Evolutionary conservation across 169 alveolate genomes (phyloP), one percentile per base, ranked within the genome.

Genomic region (Cryptosporidium tyzzeri): DNA sequence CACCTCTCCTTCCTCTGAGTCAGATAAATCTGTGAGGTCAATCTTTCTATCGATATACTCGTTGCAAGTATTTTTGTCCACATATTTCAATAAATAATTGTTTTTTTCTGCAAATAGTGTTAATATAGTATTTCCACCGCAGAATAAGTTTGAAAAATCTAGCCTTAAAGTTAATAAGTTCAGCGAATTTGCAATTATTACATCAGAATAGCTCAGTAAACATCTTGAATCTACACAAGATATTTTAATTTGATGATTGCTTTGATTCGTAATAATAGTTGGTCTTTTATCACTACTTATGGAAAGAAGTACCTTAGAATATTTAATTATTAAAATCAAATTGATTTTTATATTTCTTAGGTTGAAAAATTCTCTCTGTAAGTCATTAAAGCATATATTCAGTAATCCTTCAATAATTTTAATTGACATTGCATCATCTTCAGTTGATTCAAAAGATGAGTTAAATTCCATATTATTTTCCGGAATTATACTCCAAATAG

Each of bases 1-100:
- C 23, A 80, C 67, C 35, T 62, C 89, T 12, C 89, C 89, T 44
- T 80, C 89, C 62, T 80, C 89, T 21, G 89, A 80, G 26, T 80
- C 75, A 18, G 80, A 80, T 31, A 35, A 44, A 14, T 62, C 44
- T 23, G n/a, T 37, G 0, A 44, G 31, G 0, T 23, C 70, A 9
- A 48, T 31, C 29, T 44, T 37, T 37, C 21, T 41, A 21, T 10
- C 14, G 16, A 9, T 73, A 18, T 58, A 12, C 4, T 51, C 65
- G 3, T 51, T 31, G 14, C 3, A 26, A 37, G 59, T 37, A 59
- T 39, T 29, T 2, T 23, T 9, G n/a, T 55, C 58, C 0, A 80
- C 8, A 65, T 41, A 80, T 14, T 80, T 65, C 62, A 59, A 44
- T 39, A 80, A 7, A 35, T 37, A 35, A 3, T 55, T 23, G 37